Evolutionary conservation across 192 early-diverging fungal genomes (phyloP), one percentile per base, ranked within the genome.

Genomic region (Podila clonocystis): DNA sequence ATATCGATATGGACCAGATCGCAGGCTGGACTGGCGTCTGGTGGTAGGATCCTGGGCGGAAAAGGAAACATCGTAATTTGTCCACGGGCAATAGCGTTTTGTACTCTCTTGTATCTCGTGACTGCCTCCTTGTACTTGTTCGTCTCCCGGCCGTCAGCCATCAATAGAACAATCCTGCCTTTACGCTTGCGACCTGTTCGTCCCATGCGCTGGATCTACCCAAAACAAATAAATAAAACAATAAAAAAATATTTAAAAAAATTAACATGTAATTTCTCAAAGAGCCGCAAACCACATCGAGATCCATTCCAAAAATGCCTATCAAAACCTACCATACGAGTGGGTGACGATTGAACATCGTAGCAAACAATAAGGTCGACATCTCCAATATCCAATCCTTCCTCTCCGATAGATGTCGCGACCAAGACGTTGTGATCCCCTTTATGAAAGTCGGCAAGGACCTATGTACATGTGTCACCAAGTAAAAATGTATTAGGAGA

Each of bases 301-400:
- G 41, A 45, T 45, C 41, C 11, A 45, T 12, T 45, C 15, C 41
- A 15, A 45, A 3, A 17, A 45, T 12, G 1, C 13, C 11, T 45
- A 17, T 9, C 13, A 4, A 59, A 33, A 22, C 62, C 59, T 86
- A 88, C 87, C 93, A 95, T 92, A 26, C 93, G 88, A 63, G 93
- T 90, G 4, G 94, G 92, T 11, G 91, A 93, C 34, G 83, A 87
- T 72, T 94, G 92, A 12, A 88, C 82, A 73, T 98, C 96, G 68
- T 92, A 98, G 83, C 95, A 95, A 28, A 97, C 83, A 70, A 98
- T 98, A 17, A 98, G 85, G 63, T 98, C 96, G 1, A 98, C 92
- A 62, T 98, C 96, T 60, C 96, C 97, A 86, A 98, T 98, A 77
- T 98, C 97, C 36, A 98, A 82, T 2, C 97, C 97, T 85, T 98